Conservation (phyloP, 2,329 filamentous ascomycete species). For the Ceratocystis albifundus region DNA sequence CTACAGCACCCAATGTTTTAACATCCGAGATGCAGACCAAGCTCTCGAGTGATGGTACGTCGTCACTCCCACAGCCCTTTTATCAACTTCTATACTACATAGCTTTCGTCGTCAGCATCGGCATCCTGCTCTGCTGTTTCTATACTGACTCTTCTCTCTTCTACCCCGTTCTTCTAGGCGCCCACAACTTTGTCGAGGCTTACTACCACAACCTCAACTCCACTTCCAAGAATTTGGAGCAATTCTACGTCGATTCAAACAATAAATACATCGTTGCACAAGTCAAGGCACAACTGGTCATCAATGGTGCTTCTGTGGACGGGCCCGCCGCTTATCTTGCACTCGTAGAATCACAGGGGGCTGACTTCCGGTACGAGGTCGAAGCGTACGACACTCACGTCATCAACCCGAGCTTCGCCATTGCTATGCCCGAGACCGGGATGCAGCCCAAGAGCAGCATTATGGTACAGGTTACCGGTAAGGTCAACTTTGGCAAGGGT, state of each 20-base stretch:
- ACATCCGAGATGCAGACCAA: constrained; percentile 23
- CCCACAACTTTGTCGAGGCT: constrained; percentile 24
- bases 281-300: constrained; percentile 56
- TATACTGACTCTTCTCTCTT: neutral
- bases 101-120: no score
- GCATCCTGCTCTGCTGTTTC: neutral
- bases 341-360: constrained; percentile 53
- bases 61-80: neutral
- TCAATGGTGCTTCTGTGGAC: constrained; percentile 61
- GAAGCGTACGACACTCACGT: constrained; percentile 68
- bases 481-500: constrained; percentile 54
- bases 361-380: constrained; percentile 54
- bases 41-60: constrained; percentile 23
- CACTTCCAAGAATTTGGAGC: constrained; percentile 43
- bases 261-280: constrained; percentile 23
- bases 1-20: constrained; percentile 19
- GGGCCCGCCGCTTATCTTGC: constrained; percentile 54
- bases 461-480: constrained; percentile 61
- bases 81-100: no score
- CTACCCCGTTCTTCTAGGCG: constrained; percentile 14
- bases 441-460: constrained; percentile 53
- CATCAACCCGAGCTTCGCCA: constrained; percentile 54
- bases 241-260: constrained; percentile 53
- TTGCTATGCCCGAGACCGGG: constrained; percentile 42
- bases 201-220: constrained; percentile 67